phyloP scores from a whole-genome alignment of 805 yeast species.

The Ascoidea asiatica region DNA sequence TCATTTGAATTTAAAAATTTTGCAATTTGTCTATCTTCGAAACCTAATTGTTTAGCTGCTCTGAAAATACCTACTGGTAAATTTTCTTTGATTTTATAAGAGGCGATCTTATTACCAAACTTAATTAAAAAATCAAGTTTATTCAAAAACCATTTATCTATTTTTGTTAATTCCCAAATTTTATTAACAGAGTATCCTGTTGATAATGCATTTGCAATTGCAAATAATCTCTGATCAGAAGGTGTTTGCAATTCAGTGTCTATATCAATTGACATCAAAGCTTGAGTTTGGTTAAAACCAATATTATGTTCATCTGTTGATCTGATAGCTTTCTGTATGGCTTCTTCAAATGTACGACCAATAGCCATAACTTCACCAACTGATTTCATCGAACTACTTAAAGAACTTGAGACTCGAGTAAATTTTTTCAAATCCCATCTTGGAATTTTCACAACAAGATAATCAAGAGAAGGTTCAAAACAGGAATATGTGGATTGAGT shows the following conservation, averaged over 20 bases:
- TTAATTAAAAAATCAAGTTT: conserved; percentile 65
- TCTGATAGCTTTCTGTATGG: conserved; percentile 94
- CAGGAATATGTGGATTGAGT: conserved; percentile 91
- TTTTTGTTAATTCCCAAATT: conserved; percentile 81
- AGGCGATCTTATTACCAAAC: conserved; percentile 50
- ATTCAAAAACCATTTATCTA: conserved; percentile 93
- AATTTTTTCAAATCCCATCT: conserved; percentile 98
- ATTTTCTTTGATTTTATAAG: conserved; percentile 39
- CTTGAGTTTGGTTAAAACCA: conserved; percentile 80
- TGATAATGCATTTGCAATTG: conserved; percentile 87
- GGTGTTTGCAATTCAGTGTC: conserved; percentile 93
- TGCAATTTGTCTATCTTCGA: conserved; percentile 94
- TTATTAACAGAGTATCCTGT: conserved; percentile 84
- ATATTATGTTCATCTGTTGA: conserved; percentile 91
- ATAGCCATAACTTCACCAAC: conserved; percentile 98
- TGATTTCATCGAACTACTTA: conserved; percentile 93
- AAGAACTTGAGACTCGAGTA: conserved; percentile 76
- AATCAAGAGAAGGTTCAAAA: conserved; percentile 95
- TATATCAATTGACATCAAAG: conserved; percentile 82
- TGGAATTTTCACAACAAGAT: conserved; percentile 95
- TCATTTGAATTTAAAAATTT: conserved; percentile 79
- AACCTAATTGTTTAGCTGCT: conserved; percentile 92
- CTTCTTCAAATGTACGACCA: conserved; percentile 96
- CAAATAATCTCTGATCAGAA: conserved; percentile 93
- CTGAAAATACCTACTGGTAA: conserved; percentile 51